Percentiles rank a stretch among this genome's conserved stretches.
Conservation (phyloP, 805 yeast species). For the Hanseniaspora vineae region DNA sequence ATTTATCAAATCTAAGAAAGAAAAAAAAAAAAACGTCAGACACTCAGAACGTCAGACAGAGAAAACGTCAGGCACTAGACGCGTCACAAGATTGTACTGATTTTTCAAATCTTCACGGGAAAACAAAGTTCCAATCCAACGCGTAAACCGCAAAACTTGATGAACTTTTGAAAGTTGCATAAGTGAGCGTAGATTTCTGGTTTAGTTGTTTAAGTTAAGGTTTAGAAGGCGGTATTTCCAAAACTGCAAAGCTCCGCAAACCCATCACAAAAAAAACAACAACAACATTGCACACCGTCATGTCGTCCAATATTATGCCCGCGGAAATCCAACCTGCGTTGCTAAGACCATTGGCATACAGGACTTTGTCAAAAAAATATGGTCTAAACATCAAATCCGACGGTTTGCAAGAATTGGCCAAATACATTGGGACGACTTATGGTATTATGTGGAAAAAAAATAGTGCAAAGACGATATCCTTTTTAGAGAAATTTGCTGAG, state of each 20-base stretch:
- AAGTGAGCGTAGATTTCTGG: neutral
- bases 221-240: neutral
- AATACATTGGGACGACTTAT: constrained; percentile 56
- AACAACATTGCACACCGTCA: neutral
- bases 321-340: constrained; percentile 67
- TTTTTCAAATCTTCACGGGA: no score
- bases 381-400: constrained; percentile 79
- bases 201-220: neutral
- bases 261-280: neutral
- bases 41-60: no score
- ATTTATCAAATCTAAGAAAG: no score
- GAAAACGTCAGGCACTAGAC: no score
- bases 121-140: no score
- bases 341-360: constrained; percentile 80
- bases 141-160: no score
- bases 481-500: constrained; percentile 63
- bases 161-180: no score
- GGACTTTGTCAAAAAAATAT: constrained; percentile 81
- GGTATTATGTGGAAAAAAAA: constrained; percentile 64
- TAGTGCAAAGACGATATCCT: constrained; percentile 12
- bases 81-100: no score
- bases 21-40: no score
- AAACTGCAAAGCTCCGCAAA: neutral
- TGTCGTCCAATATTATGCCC: constrained; percentile 27
- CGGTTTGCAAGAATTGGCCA: constrained; percentile 65